Evolutionary conservation across 2,329 filamentous ascomycete genomes (phyloP).

Genomic region (Xylariales sp.): DNA sequence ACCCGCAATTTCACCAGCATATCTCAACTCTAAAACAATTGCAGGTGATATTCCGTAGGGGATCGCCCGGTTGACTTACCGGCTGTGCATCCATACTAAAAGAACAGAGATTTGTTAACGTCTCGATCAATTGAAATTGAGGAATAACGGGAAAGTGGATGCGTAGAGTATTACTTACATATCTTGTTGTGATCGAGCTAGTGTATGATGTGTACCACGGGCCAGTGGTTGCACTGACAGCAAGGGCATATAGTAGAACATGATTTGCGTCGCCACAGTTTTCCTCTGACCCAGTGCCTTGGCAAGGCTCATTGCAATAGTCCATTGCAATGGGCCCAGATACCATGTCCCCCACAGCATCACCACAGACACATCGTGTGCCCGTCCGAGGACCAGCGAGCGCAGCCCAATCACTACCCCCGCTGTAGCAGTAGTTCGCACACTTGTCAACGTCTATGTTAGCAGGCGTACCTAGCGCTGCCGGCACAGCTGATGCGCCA

Average conservation of each 20-base stretch:
- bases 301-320: slow-evolving; percentile 5
- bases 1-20: too few relatives aligned
- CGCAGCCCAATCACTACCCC: background rate
- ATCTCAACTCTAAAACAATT: too few relatives aligned
- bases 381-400: background rate
- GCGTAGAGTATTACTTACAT: background rate
- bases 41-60: too few relatives aligned
- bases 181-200: background rate
- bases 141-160: background rate
- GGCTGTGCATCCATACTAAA: slow-evolving; percentile 4
- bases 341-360: background rate
- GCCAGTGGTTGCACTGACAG: background rate
- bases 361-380: background rate
- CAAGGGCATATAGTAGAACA: background rate
- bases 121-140: too few relatives aligned
- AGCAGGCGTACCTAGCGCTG: background rate
- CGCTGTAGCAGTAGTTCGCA: background rate
- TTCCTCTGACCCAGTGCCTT: background rate
- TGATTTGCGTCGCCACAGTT: background rate
- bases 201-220: background rate
- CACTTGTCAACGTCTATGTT: slow-evolving; percentile 1
- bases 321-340: background rate
- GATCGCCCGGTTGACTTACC: background rate
- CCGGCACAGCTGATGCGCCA: background rate
- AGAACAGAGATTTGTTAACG: too few relatives aligned